A percentile compares a stretch with the other conserved stretches of the same genome.
These are phyloP conservation scores for Fagopyrum homotropicum DNA, from an alignment of 148 eudicot species.

Conservation along the genomic window DNA sequence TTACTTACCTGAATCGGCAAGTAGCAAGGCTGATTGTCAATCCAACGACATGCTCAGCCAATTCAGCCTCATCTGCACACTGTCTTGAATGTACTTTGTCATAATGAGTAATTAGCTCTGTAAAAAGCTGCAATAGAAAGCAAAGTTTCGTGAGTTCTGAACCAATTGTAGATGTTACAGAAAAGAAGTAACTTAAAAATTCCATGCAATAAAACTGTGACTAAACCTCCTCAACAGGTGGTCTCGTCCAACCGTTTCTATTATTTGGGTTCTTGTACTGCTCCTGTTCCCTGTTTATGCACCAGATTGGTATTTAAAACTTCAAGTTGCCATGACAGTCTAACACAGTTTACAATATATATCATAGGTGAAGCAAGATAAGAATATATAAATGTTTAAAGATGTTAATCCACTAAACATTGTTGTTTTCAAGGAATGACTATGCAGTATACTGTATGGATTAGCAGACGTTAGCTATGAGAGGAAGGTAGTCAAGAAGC, in stretches of 20 bases:
- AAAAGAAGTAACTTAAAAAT: background rate
- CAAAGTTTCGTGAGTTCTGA: background rate
- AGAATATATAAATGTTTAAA: background rate
- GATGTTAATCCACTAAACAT: background rate
- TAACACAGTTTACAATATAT: background rate
- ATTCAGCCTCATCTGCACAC: constrained; percentile 84
- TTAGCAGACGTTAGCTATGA: background rate
- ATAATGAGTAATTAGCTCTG: constrained; percentile 65
- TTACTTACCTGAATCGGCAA: constrained; percentile 66
- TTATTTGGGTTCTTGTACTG: constrained; percentile 54
- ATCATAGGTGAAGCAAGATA: background rate
- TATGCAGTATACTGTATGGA: background rate
- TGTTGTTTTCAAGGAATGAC: background rate
- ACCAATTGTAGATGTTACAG: background rate
- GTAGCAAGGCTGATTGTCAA: constrained; percentile 81
- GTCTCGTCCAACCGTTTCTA: constrained; percentile 60
- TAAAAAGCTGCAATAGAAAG: constrained; percentile 42
- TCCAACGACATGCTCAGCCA: constrained; percentile 92
- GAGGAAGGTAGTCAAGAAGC: constrained; percentile 9
- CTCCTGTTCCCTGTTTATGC: constrained; percentile 49
- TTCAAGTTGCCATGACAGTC: background rate
- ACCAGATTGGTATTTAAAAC: background rate
- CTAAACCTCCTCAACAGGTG: constrained; percentile 82
- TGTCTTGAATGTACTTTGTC: constrained; percentile 65
- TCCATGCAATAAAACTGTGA: constrained; percentile 5